Conservation (phyloP, 2,329 filamentous ascomycete genomes). For the Escovopsis sp. region DNA sequence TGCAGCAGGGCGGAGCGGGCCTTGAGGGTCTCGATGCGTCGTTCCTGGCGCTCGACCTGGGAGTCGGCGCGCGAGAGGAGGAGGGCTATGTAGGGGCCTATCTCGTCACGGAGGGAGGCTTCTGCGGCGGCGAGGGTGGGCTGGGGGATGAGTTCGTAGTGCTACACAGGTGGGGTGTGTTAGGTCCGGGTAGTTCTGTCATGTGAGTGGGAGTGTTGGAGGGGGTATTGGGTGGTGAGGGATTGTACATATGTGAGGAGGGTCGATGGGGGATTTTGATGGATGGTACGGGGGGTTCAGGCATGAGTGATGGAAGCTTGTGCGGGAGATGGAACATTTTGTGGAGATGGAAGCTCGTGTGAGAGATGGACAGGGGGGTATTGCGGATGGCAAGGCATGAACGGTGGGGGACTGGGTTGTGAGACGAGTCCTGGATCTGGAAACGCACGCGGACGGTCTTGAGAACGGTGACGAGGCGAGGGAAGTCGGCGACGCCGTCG, state of each 20-base stretch:
- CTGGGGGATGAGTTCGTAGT: conserved; percentile 86
- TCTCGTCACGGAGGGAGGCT: conserved; percentile 70
- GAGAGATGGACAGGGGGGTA: too few species aligned
- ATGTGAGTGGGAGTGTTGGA: too few species aligned
- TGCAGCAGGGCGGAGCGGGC: conserved; percentile 73
- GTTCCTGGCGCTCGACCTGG: conserved; percentile 67
- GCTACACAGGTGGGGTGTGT: conserved; percentile 31
- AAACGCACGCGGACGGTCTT: conserved; percentile 42
- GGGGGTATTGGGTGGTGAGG: too few species aligned
- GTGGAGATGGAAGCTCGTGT: neutral
- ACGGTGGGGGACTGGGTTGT: too few species aligned
- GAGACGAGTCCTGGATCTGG: too few species aligned
- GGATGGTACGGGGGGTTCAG: too few species aligned
- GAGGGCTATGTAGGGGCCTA: conserved; percentile 68
- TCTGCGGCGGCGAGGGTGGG: conserved; percentile 70
- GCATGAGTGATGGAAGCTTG: too few species aligned
- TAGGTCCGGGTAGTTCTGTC: too few species aligned
- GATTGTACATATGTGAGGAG: too few species aligned
- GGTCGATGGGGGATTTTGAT: too few species aligned
- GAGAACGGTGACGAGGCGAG: conserved; percentile 37
- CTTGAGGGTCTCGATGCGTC: conserved; percentile 70
- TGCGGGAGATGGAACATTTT: too few species aligned
- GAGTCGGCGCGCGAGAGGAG: conserved; percentile 70
- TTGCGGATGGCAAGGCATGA: too few species aligned
- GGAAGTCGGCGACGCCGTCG: conserved; percentile 41